phyloP scores from a whole-genome alignment of 108 stramenopile species.

The Aurantiochytrium sp. region DNA sequence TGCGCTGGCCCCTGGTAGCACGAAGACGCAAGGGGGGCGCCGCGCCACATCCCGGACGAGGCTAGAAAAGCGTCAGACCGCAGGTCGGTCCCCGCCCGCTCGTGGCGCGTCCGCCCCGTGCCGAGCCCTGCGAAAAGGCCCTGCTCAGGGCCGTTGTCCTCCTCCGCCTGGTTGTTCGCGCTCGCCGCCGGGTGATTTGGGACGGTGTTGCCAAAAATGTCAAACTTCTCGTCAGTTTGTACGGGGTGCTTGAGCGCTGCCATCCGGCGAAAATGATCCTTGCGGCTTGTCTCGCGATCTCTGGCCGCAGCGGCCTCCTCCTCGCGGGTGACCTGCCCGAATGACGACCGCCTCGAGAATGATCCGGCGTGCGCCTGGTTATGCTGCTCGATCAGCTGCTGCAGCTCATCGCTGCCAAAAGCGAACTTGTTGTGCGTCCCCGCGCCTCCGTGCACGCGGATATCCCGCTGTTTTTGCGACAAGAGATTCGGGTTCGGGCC shows the following conservation, averaged over 20 bases:
- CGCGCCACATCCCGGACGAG: background rate
- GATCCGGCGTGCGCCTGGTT: background rate
- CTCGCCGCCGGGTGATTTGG: background rate
- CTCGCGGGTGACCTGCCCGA: background rate
- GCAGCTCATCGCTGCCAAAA: constrained; percentile 5
- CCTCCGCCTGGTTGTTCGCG: background rate
- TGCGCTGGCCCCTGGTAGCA: too few species aligned
- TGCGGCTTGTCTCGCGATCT: background rate
- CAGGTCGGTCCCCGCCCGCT: background rate
- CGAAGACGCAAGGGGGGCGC: too few species aligned
- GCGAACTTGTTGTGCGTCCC: constrained; percentile 6
- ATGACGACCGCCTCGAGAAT: background rate
- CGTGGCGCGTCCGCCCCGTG: background rate
- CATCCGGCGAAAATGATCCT: background rate
- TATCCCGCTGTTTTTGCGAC: background rate
- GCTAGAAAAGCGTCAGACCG: background rate
- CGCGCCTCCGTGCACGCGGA: constrained; percentile 3
- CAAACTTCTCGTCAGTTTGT: background rate
- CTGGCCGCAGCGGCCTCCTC: background rate
- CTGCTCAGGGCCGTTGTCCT: background rate
- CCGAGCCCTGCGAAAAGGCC: background rate
- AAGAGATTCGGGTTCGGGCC: background rate
- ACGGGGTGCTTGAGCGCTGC: background rate
- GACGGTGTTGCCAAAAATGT: constrained; percentile 28
- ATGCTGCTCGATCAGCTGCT: background rate